Percentiles rank a stretch among this genome's conserved stretches.
Conservation (phyloP, 257 asterid species). For the Solanum corneliomulleri region DNA sequence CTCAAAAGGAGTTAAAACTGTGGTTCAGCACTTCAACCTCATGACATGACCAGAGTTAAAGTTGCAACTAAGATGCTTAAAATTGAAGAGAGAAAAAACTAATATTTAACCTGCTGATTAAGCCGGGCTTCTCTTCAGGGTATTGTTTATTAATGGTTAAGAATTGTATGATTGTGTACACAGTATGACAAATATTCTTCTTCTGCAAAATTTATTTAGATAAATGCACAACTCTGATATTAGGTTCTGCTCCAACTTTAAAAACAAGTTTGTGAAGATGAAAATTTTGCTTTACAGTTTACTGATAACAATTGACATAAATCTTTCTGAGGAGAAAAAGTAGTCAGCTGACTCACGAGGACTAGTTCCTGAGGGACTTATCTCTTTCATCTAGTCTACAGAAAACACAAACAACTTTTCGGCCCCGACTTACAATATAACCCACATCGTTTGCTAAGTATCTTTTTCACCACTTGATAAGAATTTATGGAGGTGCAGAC, state of each 20-base stretch:
- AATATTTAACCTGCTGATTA: neutral
- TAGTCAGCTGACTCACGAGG: neutral
- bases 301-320: neutral
- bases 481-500: neutral
- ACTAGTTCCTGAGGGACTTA: neutral
- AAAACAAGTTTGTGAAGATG: neutral
- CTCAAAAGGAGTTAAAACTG: neutral
- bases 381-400: neutral
- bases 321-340: neutral
- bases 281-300: neutral
- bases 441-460: neutral
- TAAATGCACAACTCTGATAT: neutral
- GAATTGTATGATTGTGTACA: neutral
- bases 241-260: neutral
- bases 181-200: neutral
- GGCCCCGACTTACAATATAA: neutral
- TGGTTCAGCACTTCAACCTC: neutral
- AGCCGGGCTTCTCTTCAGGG: neutral
- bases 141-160: neutral
- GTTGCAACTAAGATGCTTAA: neutral
- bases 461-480: neutral
- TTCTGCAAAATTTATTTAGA: neutral
- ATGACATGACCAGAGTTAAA: neutral
- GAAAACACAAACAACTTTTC: neutral
- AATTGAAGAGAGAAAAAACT: neutral